Percentiles rank a stretch among this genome's conserved stretches.
Evolutionary conservation across 129 eudicot species (phyloP).

Genomic region (sunflower (Helianthus annuus)): HanXRQr2.0-SUNRISE NC_035436.2:201819799-201820298

Average conservation of each 20-base stretch:
- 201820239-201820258: no score
- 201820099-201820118: no score
- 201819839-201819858: background rate
- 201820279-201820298: no score
- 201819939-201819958: conserved; percentile 56
- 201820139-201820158: no score
- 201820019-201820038: background rate
- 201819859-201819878: conserved; percentile 71
- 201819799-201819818: background rate
- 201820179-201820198: no score
- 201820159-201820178: no score
- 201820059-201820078: no score
- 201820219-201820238: no score
- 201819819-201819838: background rate
- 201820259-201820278: no score
- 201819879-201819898: conserved; percentile 90
- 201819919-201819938: conserved; percentile 74
- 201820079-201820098: no score
- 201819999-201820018: conserved; percentile 38
- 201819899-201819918: conserved; percentile 63
- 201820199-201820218: no score
- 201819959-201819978: conserved; percentile 53
- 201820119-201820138: no score
- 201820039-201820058: background rate
- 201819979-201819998: conserved; percentile 68